These are phyloP conservation scores for Circinella umbellata DNA, from an alignment of 371 early-diverging fungal species.

Conservation along the genomic window DNA sequence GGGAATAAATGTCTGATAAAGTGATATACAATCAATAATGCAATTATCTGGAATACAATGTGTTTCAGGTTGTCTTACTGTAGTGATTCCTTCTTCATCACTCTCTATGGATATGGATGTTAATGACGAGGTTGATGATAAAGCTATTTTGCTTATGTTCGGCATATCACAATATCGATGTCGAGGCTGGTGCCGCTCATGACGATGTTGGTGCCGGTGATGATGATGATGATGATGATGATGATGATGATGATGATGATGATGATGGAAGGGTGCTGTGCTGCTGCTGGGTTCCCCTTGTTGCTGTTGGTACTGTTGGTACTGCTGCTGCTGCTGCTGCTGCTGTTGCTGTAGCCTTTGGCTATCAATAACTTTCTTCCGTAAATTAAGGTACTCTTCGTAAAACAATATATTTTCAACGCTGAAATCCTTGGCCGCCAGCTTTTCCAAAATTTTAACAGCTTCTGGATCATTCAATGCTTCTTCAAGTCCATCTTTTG, in stretches of 20 bases:
- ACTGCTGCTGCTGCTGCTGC: background rate
- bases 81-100: background rate
- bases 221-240: background rate
- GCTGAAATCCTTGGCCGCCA: slow-evolving; percentile 47
- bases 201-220: background rate
- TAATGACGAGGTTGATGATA: background rate
- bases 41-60: slow-evolving; percentile 3
- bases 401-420: slow-evolving; percentile 45
- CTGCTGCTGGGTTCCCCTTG: background rate
- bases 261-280: background rate
- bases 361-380: background rate
- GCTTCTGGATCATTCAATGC: slow-evolving; percentile 23
- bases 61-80: background rate
- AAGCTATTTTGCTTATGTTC: background rate
- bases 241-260: background rate
- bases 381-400: slow-evolving; percentile 30
- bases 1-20: slow-evolving; percentile 40
- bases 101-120: background rate
- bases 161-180: background rate
- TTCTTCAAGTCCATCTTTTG: slow-evolving; percentile 22
- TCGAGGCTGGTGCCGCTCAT: background rate
- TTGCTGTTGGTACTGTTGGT: background rate
- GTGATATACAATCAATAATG: slow-evolving; percentile 16
- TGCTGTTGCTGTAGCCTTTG: background rate
- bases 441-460: slow-evolving; percentile 24